Base-by-base conservation (phyloP, 2,329 filamentous ascomycete genomes). In the Monosporascus sp. region DNA sequence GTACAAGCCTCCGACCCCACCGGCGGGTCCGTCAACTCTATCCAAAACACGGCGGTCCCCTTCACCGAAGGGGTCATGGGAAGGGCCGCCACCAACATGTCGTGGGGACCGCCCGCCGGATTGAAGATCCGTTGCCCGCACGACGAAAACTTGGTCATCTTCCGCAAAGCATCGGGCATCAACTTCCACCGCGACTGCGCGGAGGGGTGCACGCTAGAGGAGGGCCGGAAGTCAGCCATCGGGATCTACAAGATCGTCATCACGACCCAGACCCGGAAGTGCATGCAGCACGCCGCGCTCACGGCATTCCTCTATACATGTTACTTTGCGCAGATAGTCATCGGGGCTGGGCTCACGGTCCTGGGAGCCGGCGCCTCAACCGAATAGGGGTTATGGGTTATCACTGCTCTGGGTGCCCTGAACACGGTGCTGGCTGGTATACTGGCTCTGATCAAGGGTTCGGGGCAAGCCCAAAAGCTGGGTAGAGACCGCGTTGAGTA, bases 391-490 rank as follows among this genome's bases (percentile, higher is more conserved):
- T 66, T 80, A 19, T 71, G 76, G 20, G 48, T 63, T 16, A 81
- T 87, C 64, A 83, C 81, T 9, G 66, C 81, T 0, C 70, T 87
- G 1, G 84, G 85, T 3, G 83, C 83, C 1, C 65, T 82, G 11
- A 88, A 87, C 61, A 86, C 83, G 3, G 68, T 84, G 3, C 74
- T 86, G 6, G 85, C 85, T 1, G 84, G 85, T 17, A 69, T 85
- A 1, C 67, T 87, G 20, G 83, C 83, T 0, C 75, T 81, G 7
- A 63, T 81, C 47, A 80, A 79, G 61, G 76, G 77, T 5, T 76
- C 77, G 43, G 79, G 78, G 0, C 60, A 81, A 50, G 77, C 78
- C 0, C 73, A 77, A 57, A 64, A 74, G 17, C 56, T 81, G 19
- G 68, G 73, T 41, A 73, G 76, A 49, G 74, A 81, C 53, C 72